Percentiles rank a stretch among this genome's conserved stretches.
Evolutionary conservation across 2,329 filamentous ascomycete genomes (phyloP).

Genomic region (Pseudogymnoascus sp.): DNA sequence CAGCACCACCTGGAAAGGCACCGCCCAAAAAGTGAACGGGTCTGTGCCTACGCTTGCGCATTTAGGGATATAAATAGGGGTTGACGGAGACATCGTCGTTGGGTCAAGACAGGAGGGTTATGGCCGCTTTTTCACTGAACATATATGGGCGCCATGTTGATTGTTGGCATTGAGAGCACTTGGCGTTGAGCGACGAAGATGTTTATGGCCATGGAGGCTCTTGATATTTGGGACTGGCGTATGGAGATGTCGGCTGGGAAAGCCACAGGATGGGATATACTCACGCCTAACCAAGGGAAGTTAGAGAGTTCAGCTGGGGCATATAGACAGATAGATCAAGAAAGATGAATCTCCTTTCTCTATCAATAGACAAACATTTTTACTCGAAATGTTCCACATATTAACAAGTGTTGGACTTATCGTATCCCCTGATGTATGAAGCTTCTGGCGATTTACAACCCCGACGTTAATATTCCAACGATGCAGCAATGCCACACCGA

Average conservation of each 20-base stretch:
- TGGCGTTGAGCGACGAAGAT: background rate
- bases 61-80: background rate
- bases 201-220: background rate
- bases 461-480: background rate
- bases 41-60: background rate
- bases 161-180: background rate
- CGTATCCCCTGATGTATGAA: background rate
- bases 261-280: background rate
- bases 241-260: background rate
- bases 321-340: background rate
- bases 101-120: background rate
- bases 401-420: background rate
- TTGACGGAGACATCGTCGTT: background rate
- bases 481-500: background rate
- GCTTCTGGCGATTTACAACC: background rate
- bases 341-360: background rate
- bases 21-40: background rate
- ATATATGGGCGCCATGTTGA: background rate
- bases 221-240: background rate
- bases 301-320: background rate
- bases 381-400: background rate
- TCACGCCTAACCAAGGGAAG: background rate
- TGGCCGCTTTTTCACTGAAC: background rate
- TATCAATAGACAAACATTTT: background rate
- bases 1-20: background rate